phyloP scores from a whole-genome alignment of 805 yeast species.

The Saccharomycopsis synnaedendra region DNA sequence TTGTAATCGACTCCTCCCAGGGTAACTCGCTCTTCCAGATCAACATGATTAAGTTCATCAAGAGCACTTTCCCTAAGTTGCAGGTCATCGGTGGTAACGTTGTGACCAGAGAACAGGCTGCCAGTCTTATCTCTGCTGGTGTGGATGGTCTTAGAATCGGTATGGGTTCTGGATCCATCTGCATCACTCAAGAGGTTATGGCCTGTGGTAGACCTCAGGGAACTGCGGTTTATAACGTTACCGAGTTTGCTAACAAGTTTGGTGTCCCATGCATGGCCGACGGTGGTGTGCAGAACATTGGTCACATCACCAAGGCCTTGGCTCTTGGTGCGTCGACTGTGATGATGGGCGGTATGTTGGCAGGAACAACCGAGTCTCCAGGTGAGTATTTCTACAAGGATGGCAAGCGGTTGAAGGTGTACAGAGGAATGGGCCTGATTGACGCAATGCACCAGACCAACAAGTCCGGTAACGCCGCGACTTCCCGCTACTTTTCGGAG shows the following conservation, averaged over 20 bases:
- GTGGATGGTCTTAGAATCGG: slow-evolving; percentile 98
- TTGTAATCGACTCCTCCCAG: slow-evolving; percentile 90
- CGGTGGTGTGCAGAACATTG: slow-evolving; percentile 98
- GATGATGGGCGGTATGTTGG: slow-evolving; percentile 99
- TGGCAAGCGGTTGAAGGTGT: slow-evolving; percentile 92
- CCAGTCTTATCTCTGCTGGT: slow-evolving; percentile 86
- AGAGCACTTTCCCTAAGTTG: slow-evolving; percentile 63
- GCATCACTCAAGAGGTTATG: slow-evolving; percentile 99
- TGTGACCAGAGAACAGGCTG: slow-evolving; percentile 98
- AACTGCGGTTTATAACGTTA: slow-evolving; percentile 91
- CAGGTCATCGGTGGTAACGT: slow-evolving; percentile 97
- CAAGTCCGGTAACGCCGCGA: slow-evolving; percentile 87
- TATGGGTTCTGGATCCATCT: slow-evolving; percentile 99
- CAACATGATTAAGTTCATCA: slow-evolving; percentile 88
- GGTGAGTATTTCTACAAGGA: slow-evolving; percentile 97
- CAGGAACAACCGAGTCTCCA: slow-evolving; percentile 97
- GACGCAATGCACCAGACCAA: slow-evolving; percentile 96
- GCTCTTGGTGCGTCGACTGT: slow-evolving; percentile 95
- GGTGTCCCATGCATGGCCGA: slow-evolving; percentile 99
- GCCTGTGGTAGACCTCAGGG: slow-evolving; percentile 99
- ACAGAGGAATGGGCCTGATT: slow-evolving; percentile 99
- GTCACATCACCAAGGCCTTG: slow-evolving; percentile 94
- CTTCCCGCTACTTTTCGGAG: slow-evolving; percentile 97
- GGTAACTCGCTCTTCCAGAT: slow-evolving; percentile 95
- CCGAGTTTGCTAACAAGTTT: slow-evolving; percentile 86